Base-by-base conservation (phyloP, 169 alveolate genomes). In the Eimeria maxima region DNA sequence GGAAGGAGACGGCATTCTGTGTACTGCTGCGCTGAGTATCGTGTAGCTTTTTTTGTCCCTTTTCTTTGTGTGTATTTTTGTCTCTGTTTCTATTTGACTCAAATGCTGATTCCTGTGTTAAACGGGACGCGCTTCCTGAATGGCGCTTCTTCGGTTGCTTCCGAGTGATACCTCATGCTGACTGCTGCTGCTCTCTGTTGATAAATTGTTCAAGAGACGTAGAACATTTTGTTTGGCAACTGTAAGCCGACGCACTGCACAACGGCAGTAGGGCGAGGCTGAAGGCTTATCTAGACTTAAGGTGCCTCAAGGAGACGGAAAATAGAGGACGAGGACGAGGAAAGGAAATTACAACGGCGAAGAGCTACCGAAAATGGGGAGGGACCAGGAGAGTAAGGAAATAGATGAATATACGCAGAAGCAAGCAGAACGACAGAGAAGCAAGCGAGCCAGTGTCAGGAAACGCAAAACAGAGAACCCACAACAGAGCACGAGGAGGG, bases 1-100 rank as follows among this genome's bases (percentile, higher is more conserved):
- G 90, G 90, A 44, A 50, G 45, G 90, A 80, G n/a, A 45, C 45
- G 33, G 90, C 50, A 11, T 47, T 80, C 24, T 80, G 90, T 44
- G 3, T 80, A 18, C 71, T 33, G 69, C 71, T 80, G 65, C 65
- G 90, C 20, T 80, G 45, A 80, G 29, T 8, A 8, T 27, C 22
- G n/a, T 38, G 50, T 22, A 8, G 27, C 38, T 73, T 29, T 20
- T 24, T 10, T 22, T n/a, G 44, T 73, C 2, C 29, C 8, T 27
- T 73, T 18, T 38, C 24, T 27, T 73, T 73, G 22, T 73, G 16
- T 73, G 1, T 38, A 13, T 29, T 73, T 18, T 73, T 27, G 55
- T 67, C 78, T 67, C 22, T 27, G 27, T 1, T 22, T 67, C 78
- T 67, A 10, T 67, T 10, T 8, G 27, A n/a, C 33, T 67, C 78